Percentiles rank a stretch among this genome's conserved stretches.
phyloP scores from a whole-genome alignment of 225 moss, liverwort and hornwort genomes.

The Asterella californica region DNA sequence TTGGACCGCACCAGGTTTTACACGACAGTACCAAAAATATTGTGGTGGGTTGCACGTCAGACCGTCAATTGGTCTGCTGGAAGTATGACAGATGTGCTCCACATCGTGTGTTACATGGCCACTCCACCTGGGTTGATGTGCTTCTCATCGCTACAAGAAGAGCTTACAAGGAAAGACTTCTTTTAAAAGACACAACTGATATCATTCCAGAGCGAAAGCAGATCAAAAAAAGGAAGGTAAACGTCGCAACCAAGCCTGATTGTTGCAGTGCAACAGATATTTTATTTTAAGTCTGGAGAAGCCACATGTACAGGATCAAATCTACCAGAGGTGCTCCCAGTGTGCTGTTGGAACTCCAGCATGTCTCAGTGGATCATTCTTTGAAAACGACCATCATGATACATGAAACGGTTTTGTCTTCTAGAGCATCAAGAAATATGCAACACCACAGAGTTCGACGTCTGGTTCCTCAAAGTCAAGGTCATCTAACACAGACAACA shows the following conservation, averaged over 20 bases:
- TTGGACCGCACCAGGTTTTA: conserved; percentile 39
- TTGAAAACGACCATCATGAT: background rate
- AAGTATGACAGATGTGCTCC: conserved; percentile 51
- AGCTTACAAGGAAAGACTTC: conserved; percentile 55
- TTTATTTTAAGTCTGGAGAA: background rate
- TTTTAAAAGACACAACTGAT: conserved; percentile 50
- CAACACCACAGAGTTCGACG: background rate
- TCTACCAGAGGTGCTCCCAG: background rate
- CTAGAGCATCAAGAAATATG: conserved; percentile 23
- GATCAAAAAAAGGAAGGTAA: background rate
- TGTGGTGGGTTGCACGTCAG: conserved; percentile 52
- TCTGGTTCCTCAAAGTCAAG: background rate
- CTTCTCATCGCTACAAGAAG: conserved; percentile 46
- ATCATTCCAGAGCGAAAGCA: conserved; percentile 50
- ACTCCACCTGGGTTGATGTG: conserved; percentile 60
- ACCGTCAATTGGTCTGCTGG: conserved; percentile 54
- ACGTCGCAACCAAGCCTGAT: background rate
- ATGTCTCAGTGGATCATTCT: background rate
- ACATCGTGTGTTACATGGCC: conserved; percentile 64
- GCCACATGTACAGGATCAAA: background rate
- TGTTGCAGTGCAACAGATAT: background rate
- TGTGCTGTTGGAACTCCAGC: background rate
- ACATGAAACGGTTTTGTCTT: background rate
- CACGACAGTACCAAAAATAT: conserved; percentile 44
- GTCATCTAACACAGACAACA: conserved; percentile 8